These are phyloP conservation scores for Gastrodia elata DNA, from an alignment of 106 monocot genomes.

Conservation along the genomic window DNA sequence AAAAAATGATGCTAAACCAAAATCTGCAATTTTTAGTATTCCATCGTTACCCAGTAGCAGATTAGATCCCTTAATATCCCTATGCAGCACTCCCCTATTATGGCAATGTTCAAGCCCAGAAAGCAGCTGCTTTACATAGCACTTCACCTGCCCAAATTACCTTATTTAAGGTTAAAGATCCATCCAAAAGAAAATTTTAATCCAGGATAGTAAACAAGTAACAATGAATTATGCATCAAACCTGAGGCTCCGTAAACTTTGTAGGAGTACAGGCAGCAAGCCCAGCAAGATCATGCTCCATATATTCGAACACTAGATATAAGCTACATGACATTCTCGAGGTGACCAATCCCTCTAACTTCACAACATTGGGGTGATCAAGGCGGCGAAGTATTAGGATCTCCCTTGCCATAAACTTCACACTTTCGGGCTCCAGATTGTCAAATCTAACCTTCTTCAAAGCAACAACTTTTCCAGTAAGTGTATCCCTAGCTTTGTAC, in stretches of 20 bases:
- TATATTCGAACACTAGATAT: conserved; percentile 59
- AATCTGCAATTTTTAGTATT: conserved; percentile 5
- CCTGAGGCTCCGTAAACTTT: conserved; percentile 9
- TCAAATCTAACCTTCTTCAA: conserved; percentile 70
- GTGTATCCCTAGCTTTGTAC: conserved; percentile 51
- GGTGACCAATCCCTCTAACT: conserved; percentile 53
- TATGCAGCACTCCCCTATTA: conserved; percentile 2
- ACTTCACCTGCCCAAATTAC: conserved; percentile 5
- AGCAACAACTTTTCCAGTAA: conserved; percentile 46
- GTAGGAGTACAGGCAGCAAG: conserved; percentile 9
- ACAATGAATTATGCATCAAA: background rate
- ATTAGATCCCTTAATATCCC: conserved; percentile 10
- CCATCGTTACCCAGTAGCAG: conserved; percentile 1
- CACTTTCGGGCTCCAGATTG: conserved; percentile 57
- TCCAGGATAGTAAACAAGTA: background rate
- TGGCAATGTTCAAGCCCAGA: conserved; percentile 8
- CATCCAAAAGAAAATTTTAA: background rate
- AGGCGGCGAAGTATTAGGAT: conserved; percentile 44
- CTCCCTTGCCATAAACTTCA: conserved; percentile 61
- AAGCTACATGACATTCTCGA: conserved; percentile 62
- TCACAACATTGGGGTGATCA: conserved; percentile 61
- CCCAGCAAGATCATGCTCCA: conserved; percentile 49
- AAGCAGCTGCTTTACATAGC: conserved; percentile 4
- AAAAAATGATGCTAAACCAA: conserved; percentile 6
- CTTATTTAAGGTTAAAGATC: background rate